A percentile compares a stretch with the other conserved stretches of the same genome.
These are phyloP conservation scores for Trebouxiophyceae sp. DNA, from an alignment of 163 green algal species.

Conservation along the genomic window DNA sequence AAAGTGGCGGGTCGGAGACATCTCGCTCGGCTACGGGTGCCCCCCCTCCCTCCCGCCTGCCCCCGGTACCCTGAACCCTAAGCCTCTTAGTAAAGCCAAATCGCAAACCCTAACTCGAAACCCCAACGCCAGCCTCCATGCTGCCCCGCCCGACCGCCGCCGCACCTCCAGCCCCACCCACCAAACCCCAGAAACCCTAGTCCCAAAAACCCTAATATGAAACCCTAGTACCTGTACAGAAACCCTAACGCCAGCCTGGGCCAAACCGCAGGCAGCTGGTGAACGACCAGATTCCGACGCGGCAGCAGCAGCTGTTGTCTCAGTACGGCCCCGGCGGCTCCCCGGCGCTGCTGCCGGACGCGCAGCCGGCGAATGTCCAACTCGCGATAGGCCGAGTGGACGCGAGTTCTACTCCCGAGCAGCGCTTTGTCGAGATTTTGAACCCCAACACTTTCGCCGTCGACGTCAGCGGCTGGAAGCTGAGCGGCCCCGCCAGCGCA, in stretches of 20 bases:
- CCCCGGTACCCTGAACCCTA: not conserved
- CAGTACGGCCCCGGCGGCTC: conserved; percentile 33
- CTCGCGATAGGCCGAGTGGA: conserved; percentile 6
- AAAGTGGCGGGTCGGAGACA: conserved; percentile 33
- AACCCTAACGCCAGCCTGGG: not conserved
- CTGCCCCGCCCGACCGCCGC: too few relatives aligned
- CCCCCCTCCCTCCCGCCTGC: not conserved
- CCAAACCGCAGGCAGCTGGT: conserved; percentile 37
- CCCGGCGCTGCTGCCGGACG: conserved; percentile 40
- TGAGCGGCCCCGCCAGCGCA: conserved; percentile 20
- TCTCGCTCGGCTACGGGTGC: conserved; percentile 39
- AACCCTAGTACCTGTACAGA: not conserved
- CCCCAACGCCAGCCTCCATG: too few relatives aligned
- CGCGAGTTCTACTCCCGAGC: not conserved
- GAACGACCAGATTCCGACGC: conserved; percentile 44
- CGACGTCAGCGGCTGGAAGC: conserved; percentile 34
- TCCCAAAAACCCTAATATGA: not conserved
- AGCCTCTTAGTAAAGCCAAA: not conserved
- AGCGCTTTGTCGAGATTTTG: conserved; percentile 29
- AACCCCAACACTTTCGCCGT: conserved; percentile 37
- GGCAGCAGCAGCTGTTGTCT: conserved; percentile 46
- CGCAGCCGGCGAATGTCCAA: conserved; percentile 1
- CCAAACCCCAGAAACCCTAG: not conserved
- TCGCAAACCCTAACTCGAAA: too few relatives aligned
- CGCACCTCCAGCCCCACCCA: not conserved